phyloP scores from a whole-genome alignment of 441 rosid species.

The Populus hybrid region DNA sequence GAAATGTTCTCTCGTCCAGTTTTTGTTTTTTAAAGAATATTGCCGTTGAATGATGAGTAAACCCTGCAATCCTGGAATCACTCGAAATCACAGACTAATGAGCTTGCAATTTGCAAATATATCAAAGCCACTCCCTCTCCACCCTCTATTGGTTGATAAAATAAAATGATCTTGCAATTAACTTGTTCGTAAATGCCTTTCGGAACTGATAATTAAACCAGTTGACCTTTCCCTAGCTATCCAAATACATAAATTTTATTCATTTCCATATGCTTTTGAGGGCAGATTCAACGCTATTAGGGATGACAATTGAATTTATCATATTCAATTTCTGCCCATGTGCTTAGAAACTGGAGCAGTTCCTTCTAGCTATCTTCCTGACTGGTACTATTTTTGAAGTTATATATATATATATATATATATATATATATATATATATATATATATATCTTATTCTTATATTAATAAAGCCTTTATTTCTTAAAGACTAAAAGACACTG shows the following conservation, averaged over 20 bases:
- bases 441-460: too few relatives aligned
- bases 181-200: not conserved
- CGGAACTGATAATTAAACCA: constrained; percentile 8
- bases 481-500: too few relatives aligned
- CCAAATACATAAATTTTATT: not conserved
- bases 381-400: not conserved
- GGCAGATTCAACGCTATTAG: not conserved
- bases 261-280: not conserved
- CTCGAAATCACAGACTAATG: too few relatives aligned
- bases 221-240: constrained; percentile 11
- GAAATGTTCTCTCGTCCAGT: not conserved
- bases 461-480: too few relatives aligned
- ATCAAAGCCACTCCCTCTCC: too few relatives aligned
- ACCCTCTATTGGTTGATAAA: not conserved
- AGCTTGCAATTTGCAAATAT: too few relatives aligned
- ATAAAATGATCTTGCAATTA: not conserved
- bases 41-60: not conserved
- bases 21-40: too few relatives aligned
- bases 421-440: too few relatives aligned
- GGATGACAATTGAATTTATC: not conserved
- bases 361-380: not conserved
- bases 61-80: not conserved
- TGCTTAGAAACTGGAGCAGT: not conserved
- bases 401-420: too few relatives aligned
- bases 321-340: not conserved